These are phyloP conservation scores for Allium fistulosum DNA, from an alignment of 106 monocot genomes.

Conservation along the genomic window DNA sequence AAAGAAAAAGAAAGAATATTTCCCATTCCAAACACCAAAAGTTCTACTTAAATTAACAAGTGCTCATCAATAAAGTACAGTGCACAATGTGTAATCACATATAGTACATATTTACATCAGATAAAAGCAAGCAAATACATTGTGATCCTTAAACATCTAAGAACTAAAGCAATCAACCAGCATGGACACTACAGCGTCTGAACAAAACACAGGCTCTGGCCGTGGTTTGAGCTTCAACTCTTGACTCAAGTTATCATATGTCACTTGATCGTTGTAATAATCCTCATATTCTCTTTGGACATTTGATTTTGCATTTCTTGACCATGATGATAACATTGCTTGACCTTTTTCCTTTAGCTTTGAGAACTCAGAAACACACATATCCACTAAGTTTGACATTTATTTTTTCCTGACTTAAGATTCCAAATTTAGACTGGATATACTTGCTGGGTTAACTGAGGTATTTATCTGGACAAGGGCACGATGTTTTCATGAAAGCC, in stretches of 20 bases:
- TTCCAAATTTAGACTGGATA: no score
- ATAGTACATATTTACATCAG: no score
- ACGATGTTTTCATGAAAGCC: no score
- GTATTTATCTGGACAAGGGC: no score
- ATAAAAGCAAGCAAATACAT: no score
- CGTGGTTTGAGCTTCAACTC: neutral
- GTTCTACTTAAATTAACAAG: no score
- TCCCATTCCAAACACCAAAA: no score
- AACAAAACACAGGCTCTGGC: neutral
- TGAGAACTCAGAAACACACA: neutral
- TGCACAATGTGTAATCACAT: no score
- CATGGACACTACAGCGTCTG: neutral
- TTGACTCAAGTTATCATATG: neutral
- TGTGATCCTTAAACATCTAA: neutral
- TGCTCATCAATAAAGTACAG: no score
- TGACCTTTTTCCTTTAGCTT: neutral
- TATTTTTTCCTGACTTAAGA: no score
- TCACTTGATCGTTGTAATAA: neutral
- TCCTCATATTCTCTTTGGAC: neutral
- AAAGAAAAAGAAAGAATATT: no score
- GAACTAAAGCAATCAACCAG: neutral
- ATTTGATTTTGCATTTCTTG: neutral
- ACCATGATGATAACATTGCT: neutral
- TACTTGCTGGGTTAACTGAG: no score
- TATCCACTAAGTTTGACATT: conserved; percentile 1